Conservation (phyloP, 2,329 filamentous ascomycete species). For the Raffaelea ambrosiae region DNA sequence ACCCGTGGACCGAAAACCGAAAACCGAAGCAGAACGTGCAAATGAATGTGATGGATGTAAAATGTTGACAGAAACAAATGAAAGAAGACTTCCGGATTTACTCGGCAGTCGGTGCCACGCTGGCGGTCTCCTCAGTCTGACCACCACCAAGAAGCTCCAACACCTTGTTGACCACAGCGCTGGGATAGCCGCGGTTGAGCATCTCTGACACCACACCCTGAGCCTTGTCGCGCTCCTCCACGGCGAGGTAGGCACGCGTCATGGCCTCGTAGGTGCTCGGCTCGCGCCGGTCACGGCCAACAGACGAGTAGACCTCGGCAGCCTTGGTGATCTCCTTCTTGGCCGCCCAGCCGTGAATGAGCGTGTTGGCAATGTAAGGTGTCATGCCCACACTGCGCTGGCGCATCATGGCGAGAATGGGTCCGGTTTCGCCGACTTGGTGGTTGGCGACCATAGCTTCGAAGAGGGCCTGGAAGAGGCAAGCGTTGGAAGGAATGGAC, state of each 20-base stretch:
- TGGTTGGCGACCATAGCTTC: slow-evolving; percentile 97
- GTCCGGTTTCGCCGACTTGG: slow-evolving; percentile 65
- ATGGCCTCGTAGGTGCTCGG: slow-evolving; percentile 98
- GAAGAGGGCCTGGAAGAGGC: slow-evolving; percentile 92
- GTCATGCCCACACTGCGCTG: slow-evolving; percentile 72
- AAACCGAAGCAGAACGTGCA: slow-evolving; percentile 15
- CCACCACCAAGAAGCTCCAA: slow-evolving; percentile 71
- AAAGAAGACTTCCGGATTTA: not conserved
- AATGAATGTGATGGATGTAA: not conserved
- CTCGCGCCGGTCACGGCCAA: slow-evolving; percentile 72
- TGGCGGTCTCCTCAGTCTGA: slow-evolving; percentile 22
- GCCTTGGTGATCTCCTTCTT: slow-evolving; percentile 75
- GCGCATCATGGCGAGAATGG: slow-evolving; percentile 69
- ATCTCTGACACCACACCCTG: slow-evolving; percentile 81
- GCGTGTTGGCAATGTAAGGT: slow-evolving; percentile 94
- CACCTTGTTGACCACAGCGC: slow-evolving; percentile 88
- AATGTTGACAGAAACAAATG: not conserved
- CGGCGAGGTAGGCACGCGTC: slow-evolving; percentile 84
- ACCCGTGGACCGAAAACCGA: too few species aligned
- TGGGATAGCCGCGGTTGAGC: slow-evolving; percentile 80
- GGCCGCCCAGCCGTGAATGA: slow-evolving; percentile 93
- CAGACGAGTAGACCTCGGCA: slow-evolving; percentile 67
- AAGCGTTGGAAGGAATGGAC: slow-evolving; percentile 65
- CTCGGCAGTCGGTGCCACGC: not conserved
- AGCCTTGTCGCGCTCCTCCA: slow-evolving; percentile 69